Percentiles rank a stretch among this genome's conserved stretches.
phyloP scores from a whole-genome alignment of 352 stramenopile species.

The Phytophthora uliginosa region DNA sequence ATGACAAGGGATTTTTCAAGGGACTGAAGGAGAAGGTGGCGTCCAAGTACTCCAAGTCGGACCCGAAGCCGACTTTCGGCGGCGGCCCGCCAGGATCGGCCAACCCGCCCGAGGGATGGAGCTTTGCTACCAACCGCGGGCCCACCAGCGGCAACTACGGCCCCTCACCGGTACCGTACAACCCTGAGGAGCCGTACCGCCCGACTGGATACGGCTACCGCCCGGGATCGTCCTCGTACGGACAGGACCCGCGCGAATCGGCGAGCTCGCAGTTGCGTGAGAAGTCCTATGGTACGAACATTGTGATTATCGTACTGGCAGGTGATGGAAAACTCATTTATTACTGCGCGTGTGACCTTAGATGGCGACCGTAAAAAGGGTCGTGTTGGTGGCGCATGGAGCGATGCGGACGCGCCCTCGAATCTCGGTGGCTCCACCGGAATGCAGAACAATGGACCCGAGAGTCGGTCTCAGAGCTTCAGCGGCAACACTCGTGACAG shows the following conservation, averaged over 20 bases:
- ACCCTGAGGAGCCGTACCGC: conserved; percentile 85
- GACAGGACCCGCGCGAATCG: conserved; percentile 71
- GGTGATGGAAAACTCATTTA: conserved; percentile 3
- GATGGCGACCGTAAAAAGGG: conserved; percentile 88
- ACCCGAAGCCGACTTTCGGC: conserved; percentile 62
- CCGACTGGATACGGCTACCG: conserved; percentile 66
- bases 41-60: conserved; percentile 81
- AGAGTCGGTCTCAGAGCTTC: conserved; percentile 63
- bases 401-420: conserved; percentile 37
- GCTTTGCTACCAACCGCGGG: conserved; percentile 86
- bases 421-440: conserved; percentile 31
- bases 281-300: conserved; percentile 76
- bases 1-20: conserved; percentile 92
- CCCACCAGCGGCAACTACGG: conserved; percentile 81
- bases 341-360: conserved; percentile 15
- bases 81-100: conserved; percentile 72
- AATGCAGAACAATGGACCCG: conserved; percentile 39
- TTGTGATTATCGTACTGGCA: background rate
- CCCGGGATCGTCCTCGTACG: conserved; percentile 37
- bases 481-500: conserved; percentile 45
- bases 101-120: conserved; percentile 87
- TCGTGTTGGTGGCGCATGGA: conserved; percentile 82
- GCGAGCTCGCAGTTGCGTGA: conserved; percentile 77
- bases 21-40: conserved; percentile 87
- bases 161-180: conserved; percentile 66